Evolutionary conservation across 805 yeast genomes (phyloP).

Genomic region (Vanderwaltozyma tropicalis): DNA sequence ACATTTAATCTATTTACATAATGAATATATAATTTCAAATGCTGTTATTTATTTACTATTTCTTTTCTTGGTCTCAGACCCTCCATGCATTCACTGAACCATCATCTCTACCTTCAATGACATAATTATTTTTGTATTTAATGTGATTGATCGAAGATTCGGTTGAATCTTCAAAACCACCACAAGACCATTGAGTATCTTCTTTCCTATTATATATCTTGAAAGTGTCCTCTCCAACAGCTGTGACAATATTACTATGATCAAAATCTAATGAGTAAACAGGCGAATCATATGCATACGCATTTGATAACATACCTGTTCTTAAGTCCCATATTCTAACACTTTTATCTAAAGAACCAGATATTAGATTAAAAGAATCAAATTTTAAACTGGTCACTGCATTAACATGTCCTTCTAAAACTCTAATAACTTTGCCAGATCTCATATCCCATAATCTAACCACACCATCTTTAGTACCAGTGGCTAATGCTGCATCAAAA

Average conservation of each 20-base stretch:
- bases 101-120: constrained; percentile 51
- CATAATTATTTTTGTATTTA: constrained; percentile 49
- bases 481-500: constrained; percentile 65
- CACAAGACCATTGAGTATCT: constrained; percentile 45
- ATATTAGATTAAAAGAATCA: constrained; percentile 51
- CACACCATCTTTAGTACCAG: constrained; percentile 68
- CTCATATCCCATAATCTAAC: constrained; percentile 72
- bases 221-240: constrained; percentile 35
- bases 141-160: constrained; percentile 1
- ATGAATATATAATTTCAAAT: not conserved
- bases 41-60: not conserved
- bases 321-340: constrained; percentile 67
- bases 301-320: constrained; percentile 50
- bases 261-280: constrained; percentile 53
- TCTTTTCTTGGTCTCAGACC: constrained; percentile 10
- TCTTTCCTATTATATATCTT: constrained; percentile 49
- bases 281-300: constrained; percentile 50
- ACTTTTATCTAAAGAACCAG: constrained; percentile 55
- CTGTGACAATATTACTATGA: constrained; percentile 40
- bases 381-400: constrained; percentile 60
- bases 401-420: constrained; percentile 57
- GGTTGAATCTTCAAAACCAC: constrained; percentile 25
- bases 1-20: not conserved
- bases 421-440: constrained; percentile 53
- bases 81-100: constrained; percentile 65